A percentile compares a stretch with the other conserved stretches of the same genome.
Conservation (phyloP, 495 filamentous ascomycete species). For the Penicillium dipodomyicola region DNA sequence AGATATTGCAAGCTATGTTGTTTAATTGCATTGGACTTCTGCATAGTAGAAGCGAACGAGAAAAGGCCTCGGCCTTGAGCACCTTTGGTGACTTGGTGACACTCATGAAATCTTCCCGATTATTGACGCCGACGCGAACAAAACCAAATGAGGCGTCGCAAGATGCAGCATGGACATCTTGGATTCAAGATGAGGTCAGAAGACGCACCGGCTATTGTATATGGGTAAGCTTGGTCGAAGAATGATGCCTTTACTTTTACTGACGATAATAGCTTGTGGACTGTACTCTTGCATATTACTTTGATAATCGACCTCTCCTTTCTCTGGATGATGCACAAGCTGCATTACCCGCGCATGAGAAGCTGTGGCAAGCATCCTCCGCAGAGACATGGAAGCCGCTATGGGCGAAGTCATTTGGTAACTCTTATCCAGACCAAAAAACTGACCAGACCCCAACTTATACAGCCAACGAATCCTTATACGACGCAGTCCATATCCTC, state of each 20-base stretch:
- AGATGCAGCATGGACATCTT: slow-evolving; percentile 25
- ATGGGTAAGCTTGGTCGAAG: slow-evolving; percentile 34
- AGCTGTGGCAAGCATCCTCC: slow-evolving; percentile 43
- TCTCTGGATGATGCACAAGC: slow-evolving; percentile 44
- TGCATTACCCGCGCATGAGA: slow-evolving; percentile 46
- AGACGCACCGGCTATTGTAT: slow-evolving; percentile 46
- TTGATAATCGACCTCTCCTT: slow-evolving; percentile 37
- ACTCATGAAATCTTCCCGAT: slow-evolving; percentile 27
- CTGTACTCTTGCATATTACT: slow-evolving; percentile 45
- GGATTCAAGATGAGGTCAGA: slow-evolving; percentile 37
- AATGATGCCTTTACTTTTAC: neutral
- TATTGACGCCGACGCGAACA: slow-evolving; percentile 15
- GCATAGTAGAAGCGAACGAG: slow-evolving; percentile 34
- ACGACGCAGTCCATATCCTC: slow-evolving; percentile 42
- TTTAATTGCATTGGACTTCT: slow-evolving; percentile 45
- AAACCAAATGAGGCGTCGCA: slow-evolving; percentile 9
- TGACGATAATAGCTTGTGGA: slow-evolving; percentile 41
- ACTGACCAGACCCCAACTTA: slow-evolving; percentile 8
- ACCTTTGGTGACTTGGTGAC: slow-evolving; percentile 36
- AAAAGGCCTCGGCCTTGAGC: slow-evolving; percentile 27
- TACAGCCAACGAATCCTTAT: slow-evolving; percentile 40
- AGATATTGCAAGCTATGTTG: slow-evolving; percentile 37
- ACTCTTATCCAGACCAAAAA: neutral
- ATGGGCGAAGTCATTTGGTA: slow-evolving; percentile 30
- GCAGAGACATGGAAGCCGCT: slow-evolving; percentile 39